Percentiles rank a stretch among this genome's conserved stretches.
Conservation (phyloP, 2,329 filamentous ascomycete species). For the Lanzia echinophila region DNA sequence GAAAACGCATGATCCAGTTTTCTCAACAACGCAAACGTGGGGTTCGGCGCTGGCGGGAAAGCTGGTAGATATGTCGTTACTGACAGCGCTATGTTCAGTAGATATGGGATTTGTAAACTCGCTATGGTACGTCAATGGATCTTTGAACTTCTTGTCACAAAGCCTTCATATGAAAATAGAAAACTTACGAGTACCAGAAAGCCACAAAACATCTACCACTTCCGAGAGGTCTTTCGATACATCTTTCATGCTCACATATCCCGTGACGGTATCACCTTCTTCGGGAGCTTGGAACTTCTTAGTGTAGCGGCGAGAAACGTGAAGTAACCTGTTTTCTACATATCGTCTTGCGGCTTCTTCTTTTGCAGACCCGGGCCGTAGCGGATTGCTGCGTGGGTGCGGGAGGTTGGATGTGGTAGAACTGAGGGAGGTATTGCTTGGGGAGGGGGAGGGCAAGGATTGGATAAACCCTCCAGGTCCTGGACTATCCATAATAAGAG, state of each 20-base stretch:
- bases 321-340: conserved; percentile 45
- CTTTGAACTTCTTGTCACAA: background rate
- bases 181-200: conserved; percentile 73
- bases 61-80: conserved; percentile 64
- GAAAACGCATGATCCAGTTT: conserved; percentile 84
- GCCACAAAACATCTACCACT: conserved; percentile 76
- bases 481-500: background rate
- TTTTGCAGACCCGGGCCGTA: conserved; percentile 51
- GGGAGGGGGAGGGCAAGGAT: conserved; percentile 46
- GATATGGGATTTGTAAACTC: conserved; percentile 73
- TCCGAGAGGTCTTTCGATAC: conserved; percentile 68
- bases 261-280: conserved; percentile 43
- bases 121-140: conserved; percentile 41
- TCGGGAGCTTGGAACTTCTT: conserved; percentile 51
- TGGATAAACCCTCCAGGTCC: conserved; percentile 45
- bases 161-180: background rate
- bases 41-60: conserved; percentile 61
- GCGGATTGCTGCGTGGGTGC: conserved; percentile 45
- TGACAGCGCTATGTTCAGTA: conserved; percentile 70
- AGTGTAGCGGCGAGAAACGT: conserved; percentile 51
- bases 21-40: conserved; percentile 62
- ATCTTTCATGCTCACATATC: conserved; percentile 54
- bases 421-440: conserved; percentile 41
- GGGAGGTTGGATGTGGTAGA: conserved; percentile 39
- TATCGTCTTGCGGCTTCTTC: conserved; percentile 55